phyloP scores from a whole-genome alignment of 2,329 filamentous ascomycete species.

The Diaporthe helianthi region DNA sequence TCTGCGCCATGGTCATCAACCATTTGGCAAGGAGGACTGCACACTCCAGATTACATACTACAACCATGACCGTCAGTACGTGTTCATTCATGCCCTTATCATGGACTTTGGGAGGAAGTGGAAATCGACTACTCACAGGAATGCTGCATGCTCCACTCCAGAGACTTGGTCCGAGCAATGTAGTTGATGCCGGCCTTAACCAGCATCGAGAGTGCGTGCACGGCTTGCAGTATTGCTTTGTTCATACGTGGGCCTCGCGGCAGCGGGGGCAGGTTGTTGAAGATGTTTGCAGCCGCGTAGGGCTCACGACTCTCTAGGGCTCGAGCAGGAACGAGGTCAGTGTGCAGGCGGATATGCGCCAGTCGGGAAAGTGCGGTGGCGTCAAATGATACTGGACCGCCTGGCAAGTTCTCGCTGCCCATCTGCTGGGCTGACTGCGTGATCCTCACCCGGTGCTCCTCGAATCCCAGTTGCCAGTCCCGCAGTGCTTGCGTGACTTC shows the following conservation, averaged over 20 bases:
- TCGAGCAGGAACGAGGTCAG: slow-evolving; percentile 68
- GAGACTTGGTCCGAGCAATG: slow-evolving; percentile 65
- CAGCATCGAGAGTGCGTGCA: slow-evolving; percentile 72
- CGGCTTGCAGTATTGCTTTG: slow-evolving; percentile 70
- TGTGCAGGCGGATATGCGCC: slow-evolving; percentile 71
- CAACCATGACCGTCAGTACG: background rate
- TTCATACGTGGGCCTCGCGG: slow-evolving; percentile 66
- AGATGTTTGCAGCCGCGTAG: slow-evolving; percentile 64
- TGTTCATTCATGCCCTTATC: background rate
- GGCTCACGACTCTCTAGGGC: slow-evolving; percentile 71
- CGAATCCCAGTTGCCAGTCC: slow-evolving; percentile 65
- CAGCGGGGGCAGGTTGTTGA: slow-evolving; percentile 65
- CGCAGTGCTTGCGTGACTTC: slow-evolving; percentile 62
- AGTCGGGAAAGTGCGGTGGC: slow-evolving; percentile 66
- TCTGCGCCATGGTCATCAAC: slow-evolving; percentile 62
- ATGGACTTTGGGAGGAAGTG: background rate
- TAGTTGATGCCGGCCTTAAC: slow-evolving; percentile 70
- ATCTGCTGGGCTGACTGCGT: slow-evolving; percentile 55
- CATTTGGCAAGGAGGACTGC: slow-evolving; percentile 67
- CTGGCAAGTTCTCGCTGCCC: slow-evolving; percentile 58
- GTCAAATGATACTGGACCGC: slow-evolving; percentile 71
- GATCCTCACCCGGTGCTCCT: slow-evolving; percentile 59
- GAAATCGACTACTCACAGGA: slow-evolving; percentile 54
- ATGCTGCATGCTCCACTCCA: slow-evolving; percentile 69
- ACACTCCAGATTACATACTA: slow-evolving; percentile 68